Base-by-base conservation (phyloP, 495 filamentous ascomycete species). In the Lophiotrema nucula region DNA sequence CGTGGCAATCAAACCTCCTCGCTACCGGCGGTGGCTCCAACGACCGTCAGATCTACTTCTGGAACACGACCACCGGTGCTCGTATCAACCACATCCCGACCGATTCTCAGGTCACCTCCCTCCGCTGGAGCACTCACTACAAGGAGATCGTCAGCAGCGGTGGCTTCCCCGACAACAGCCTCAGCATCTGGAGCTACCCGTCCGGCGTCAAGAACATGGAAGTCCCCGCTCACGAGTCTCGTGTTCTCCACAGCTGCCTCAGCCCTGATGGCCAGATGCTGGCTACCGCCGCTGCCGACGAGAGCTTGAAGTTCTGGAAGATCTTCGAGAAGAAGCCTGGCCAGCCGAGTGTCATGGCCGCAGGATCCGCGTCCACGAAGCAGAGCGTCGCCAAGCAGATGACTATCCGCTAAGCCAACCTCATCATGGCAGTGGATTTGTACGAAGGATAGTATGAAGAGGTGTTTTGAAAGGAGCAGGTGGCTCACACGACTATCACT, bases 261-360 rank as follows among this genome's bases (percentile, higher is more conserved):
- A 96, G 90, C 73, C 95, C 93, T 1, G 95, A 97, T 68, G 95
- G 93, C 27, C 92, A 97, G 77, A 95, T 95, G 79, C 83, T 99
- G 16, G 93, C 95, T 43, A 97, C 93, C 22, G 91, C 93, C 45
- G 86, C 91, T 53, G 90, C 91, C 16, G 93, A 99, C 68, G 93
- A 99, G 81, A 90, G 84, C 69, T 79, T 99, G 70, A 99, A 99
- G 74, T 99, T 99, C 81, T 99, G 93, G 93, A 98, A 97, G 84
- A 76, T 97, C 61, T 98, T 98, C 65, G 93, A 98, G 81, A 96
- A 95, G 83, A 96, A 96, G 80, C 74, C 90, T 21, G 92, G 90
- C 25, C 78, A 77, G 39, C 76, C 72, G 51, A 79, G 78, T 44
- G 72, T 80, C 1, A 76, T 82, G 35, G 76, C 80, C 10, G 80